A percentile compares a stretch with the other conserved stretches of the same genome.
phyloP scores from a whole-genome alignment of 1,284 basidiomycete species.

The Cryptococcus sp. region DNA sequence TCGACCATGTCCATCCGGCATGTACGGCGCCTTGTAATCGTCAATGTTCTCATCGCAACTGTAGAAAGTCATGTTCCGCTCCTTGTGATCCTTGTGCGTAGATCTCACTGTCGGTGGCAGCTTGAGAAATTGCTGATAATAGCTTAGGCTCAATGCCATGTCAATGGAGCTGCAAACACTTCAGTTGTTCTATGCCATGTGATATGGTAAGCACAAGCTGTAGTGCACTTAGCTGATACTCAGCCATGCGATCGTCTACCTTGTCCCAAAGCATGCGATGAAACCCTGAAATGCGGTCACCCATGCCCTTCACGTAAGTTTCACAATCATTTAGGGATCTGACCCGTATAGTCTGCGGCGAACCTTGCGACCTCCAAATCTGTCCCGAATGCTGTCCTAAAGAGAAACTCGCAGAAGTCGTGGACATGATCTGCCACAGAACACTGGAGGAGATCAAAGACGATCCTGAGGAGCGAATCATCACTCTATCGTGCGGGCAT shows the following conservation, averaged over 20 bases:
- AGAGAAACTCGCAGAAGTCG: conserved; percentile 50
- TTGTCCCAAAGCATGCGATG: conserved; percentile 58
- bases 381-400: conserved; percentile 55
- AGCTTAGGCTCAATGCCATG: conserved; percentile 6
- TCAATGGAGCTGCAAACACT: conserved; percentile 55
- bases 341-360: conserved; percentile 58
- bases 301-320: conserved; percentile 54
- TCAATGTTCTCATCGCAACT: conserved; percentile 1
- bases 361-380: conserved; percentile 57
- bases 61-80: neutral
- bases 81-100: conserved; percentile 6
- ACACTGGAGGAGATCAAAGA: conserved; percentile 53
- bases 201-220: conserved; percentile 56
- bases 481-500: conserved; percentile 63
- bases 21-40: conserved; percentile 1
- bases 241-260: conserved; percentile 65
- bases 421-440: conserved; percentile 58
- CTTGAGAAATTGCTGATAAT: neutral
- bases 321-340: neutral
- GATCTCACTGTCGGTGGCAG: too few relatives aligned
- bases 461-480: conserved; percentile 51
- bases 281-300: conserved; percentile 57
- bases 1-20: neutral
- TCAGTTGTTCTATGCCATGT: conserved; percentile 61
- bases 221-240: neutral